A percentile compares a stretch with the other conserved stretches of the same genome.
Evolutionary conservation across 345 rosid species (phyloP).

Genomic region (Melaleuca alternifolia): DNA sequence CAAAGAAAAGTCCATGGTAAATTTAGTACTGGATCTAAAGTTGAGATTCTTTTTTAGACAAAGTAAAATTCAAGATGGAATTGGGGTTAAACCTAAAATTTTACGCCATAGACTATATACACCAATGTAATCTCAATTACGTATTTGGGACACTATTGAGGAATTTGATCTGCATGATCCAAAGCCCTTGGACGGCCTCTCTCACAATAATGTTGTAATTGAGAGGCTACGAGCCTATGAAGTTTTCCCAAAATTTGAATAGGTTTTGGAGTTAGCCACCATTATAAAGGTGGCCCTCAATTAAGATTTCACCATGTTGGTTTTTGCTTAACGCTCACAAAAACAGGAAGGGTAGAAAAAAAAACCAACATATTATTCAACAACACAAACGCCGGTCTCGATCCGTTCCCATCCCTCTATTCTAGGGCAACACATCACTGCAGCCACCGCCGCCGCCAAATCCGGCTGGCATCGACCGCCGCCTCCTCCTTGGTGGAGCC

Average conservation of each 20-base stretch:
- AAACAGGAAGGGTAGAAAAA: too few species aligned
- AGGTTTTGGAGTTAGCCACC: not conserved
- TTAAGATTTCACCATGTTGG: not conserved
- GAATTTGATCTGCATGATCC: not conserved
- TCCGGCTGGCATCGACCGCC: accelerated
- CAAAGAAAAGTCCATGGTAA: too few species aligned
- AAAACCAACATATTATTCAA: not conserved
- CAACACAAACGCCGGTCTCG: not conserved
- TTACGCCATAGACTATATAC: not conserved
- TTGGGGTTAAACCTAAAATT: not conserved
- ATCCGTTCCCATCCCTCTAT: not conserved
- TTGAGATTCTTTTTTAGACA: not conserved
- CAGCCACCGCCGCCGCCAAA: not conserved
- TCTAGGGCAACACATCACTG: not conserved
- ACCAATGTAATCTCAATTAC: not conserved
- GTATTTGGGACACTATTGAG: not conserved
- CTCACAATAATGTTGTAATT: too few species aligned
- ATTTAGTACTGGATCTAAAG: too few species aligned
- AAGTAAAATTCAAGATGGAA: not conserved
- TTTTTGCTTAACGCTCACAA: not conserved
- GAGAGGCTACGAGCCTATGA: too few species aligned
- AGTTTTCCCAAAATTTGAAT: not conserved
- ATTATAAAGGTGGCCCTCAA: not conserved
- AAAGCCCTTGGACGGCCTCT: too few species aligned
- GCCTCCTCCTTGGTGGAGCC: not conserved